Evolutionary conservation across 306 rosid species (phyloP).

Genomic region (Lagenaria siceraria): DNA sequence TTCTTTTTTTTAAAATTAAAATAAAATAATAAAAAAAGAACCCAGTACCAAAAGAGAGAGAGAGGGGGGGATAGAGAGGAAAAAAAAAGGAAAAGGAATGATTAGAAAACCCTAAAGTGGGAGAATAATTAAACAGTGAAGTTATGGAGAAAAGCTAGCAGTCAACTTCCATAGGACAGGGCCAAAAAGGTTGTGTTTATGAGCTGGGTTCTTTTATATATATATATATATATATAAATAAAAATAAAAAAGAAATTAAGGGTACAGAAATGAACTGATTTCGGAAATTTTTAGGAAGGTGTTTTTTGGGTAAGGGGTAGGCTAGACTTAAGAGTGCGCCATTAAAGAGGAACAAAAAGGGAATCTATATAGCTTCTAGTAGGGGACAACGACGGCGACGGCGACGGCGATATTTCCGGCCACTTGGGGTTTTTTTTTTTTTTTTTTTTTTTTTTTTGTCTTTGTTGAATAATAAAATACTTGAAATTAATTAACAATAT

Average conservation of each 20-base stretch:
- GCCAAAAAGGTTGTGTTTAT: neutral
- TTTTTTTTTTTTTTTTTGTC: no score
- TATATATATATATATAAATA: no score
- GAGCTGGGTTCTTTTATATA: neutral
- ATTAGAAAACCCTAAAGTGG: constrained; percentile 11
- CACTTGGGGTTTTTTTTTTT: neutral
- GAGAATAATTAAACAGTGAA: constrained; percentile 10
- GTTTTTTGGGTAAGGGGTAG: neutral
- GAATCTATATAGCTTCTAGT: neutral
- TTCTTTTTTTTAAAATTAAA: neutral
- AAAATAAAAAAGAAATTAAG: neutral
- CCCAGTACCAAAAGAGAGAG: neutral
- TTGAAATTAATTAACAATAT: neutral
- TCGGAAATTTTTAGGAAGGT: neutral
- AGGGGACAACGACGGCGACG: neutral
- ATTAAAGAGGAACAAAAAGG: neutral
- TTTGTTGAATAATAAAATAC: neutral
- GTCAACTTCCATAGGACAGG: constrained; percentile 6
- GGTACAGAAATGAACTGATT: neutral
- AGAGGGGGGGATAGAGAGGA: neutral
- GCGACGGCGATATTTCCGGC: neutral
- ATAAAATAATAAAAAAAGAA: neutral
- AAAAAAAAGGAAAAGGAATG: neutral
- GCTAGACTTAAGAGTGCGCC: neutral
- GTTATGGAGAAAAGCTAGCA: constrained; percentile 6